These are phyloP conservation scores for Boletus vermiculosoides DNA, from an alignment of 768 basidiomycete genomes.

Conservation along the genomic window DNA sequence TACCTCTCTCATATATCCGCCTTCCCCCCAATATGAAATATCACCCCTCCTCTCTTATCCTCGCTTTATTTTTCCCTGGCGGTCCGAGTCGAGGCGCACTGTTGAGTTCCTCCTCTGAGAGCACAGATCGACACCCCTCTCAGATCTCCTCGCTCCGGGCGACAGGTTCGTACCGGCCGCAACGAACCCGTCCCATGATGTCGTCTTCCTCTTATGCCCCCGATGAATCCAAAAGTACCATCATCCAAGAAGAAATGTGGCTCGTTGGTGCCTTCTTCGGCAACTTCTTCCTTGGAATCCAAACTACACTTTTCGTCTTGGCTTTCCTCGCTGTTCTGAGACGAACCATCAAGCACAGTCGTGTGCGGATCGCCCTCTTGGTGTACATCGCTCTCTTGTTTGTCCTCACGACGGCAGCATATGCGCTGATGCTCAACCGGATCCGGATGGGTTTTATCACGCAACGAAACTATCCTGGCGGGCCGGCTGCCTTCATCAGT, in stretches of 20 bases:
- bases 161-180: neutral
- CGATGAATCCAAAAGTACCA: constrained; percentile 1
- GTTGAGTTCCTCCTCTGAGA: neutral
- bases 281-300: constrained; percentile 13
- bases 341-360: neutral
- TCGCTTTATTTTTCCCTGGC: neutral
- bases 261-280: constrained; percentile 12
- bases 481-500: constrained; percentile 23
- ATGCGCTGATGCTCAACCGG: constrained; percentile 15
- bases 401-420: constrained; percentile 14
- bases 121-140: neutral
- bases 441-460: constrained; percentile 28
- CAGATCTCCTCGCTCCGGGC: neutral
- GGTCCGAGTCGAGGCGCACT: neutral
- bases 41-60: neutral
- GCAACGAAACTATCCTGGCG: constrained; percentile 29
- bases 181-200: neutral
- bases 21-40: neutral
- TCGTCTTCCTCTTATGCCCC: neutral
- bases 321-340: constrained; percentile 1
- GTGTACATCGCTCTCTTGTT: constrained; percentile 3
- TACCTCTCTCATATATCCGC: neutral
- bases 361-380: neutral
- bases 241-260: constrained; percentile 12
- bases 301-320: constrained; percentile 2